Conservation (phyloP, 2,329 filamentous ascomycete genomes). For the Nannizziopsis barbatae region DNA sequence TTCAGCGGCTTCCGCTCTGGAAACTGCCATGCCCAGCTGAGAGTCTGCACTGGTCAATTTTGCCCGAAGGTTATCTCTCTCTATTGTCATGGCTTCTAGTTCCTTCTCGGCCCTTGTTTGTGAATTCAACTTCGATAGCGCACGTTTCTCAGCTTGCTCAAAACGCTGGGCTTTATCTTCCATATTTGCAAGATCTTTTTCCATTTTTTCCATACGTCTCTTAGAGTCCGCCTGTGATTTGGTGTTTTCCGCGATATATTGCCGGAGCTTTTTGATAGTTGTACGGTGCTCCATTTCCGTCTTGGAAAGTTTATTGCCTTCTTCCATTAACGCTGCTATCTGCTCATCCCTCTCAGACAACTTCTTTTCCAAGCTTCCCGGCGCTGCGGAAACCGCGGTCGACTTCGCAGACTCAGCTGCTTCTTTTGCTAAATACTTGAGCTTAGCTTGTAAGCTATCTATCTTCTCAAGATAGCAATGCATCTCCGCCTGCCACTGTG, state of each 20-base stretch:
- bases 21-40: slow-evolving; percentile 57
- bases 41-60: slow-evolving; percentile 57
- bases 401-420: slow-evolving; percentile 64
- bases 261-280: slow-evolving; percentile 66
- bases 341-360: slow-evolving; percentile 82
- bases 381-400: slow-evolving; percentile 49
- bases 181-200: slow-evolving; percentile 41
- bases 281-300: slow-evolving; percentile 74
- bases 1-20: slow-evolving; percentile 56
- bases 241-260: slow-evolving; percentile 42
- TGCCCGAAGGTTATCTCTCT: slow-evolving; percentile 52
- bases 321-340: slow-evolving; percentile 80
- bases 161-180: slow-evolving; percentile 50
- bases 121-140: slow-evolving; percentile 44
- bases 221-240: slow-evolving; percentile 41
- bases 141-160: slow-evolving; percentile 48
- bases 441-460: slow-evolving; percentile 80
- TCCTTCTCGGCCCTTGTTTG: slow-evolving; percentile 46
- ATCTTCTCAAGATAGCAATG: slow-evolving; percentile 78
- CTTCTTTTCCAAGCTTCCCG: slow-evolving; percentile 62
- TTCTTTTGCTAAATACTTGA: slow-evolving; percentile 76
- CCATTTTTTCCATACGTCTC: slow-evolving; percentile 49
- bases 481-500: slow-evolving; percentile 66
- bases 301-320: slow-evolving; percentile 78
- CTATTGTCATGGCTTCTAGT: slow-evolving; percentile 50